Conservation (phyloP, 495 filamentous ascomycete species). For the Ramalina intermedia region DNA sequence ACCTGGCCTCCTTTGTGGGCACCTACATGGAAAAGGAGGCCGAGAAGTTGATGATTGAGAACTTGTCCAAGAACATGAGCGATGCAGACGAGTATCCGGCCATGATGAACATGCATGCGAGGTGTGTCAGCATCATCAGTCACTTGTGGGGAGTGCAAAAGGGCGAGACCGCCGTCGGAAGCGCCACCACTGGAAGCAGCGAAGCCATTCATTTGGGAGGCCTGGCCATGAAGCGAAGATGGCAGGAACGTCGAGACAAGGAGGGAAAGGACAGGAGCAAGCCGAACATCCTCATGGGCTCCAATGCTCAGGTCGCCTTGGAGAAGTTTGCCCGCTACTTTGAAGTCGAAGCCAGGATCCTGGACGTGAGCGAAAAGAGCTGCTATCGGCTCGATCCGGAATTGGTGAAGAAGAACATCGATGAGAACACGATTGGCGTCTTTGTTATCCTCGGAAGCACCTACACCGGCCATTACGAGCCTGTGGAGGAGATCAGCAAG, state of each 20-base stretch:
- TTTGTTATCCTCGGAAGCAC: conserved; percentile 64
- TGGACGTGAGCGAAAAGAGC: conserved; percentile 51
- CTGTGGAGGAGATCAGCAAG: conserved; percentile 51
- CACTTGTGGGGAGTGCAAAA: conserved; percentile 54
- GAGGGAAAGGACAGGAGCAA: conserved; percentile 45
- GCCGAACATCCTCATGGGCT: conserved; percentile 67
- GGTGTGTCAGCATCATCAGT: conserved; percentile 49
- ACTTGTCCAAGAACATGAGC: conserved; percentile 49
- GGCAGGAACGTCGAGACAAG: conserved; percentile 50
- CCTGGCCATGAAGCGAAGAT: conserved; percentile 63
- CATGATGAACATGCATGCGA: conserved; percentile 56
- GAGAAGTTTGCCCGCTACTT: conserved; percentile 63
- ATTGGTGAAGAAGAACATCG: conserved; percentile 48
- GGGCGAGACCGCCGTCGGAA: conserved; percentile 53
- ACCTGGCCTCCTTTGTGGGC: conserved; percentile 56
- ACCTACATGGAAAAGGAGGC: conserved; percentile 60
- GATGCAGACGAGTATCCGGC: conserved; percentile 69
- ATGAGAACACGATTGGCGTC: conserved; percentile 68
- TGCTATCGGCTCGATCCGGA: conserved; percentile 48
- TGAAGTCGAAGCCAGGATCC: conserved; percentile 58
- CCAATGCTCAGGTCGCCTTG: conserved; percentile 63
- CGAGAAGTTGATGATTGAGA: conserved; percentile 50
- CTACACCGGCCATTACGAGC: conserved; percentile 67
- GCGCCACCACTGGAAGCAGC: conserved; percentile 57
- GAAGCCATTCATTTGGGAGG: conserved; percentile 67